Evolutionary conservation across 371 early-diverging fungal species (phyloP), one percentile per base, ranked within the genome.

Genomic region (Zancudomyces culisetae): DNA sequence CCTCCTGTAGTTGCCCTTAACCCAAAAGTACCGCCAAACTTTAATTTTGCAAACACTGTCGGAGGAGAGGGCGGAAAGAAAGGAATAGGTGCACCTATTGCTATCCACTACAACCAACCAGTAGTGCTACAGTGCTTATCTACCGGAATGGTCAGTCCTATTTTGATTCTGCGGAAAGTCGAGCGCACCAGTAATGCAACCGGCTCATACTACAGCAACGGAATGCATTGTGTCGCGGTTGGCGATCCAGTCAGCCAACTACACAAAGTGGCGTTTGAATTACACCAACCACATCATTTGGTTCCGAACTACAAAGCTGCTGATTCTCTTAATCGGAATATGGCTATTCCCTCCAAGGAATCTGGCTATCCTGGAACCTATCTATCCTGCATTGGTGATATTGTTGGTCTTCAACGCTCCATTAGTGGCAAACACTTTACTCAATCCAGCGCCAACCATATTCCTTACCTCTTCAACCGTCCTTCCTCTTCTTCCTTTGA

Each of bases 211-310:
- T 57, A 64, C 26, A 52, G 57, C 22, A 48, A 57, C 49, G 66
- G 64, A 42, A 35, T 49, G 23, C 55, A 50, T 45, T 69, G 73
- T 53, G 74, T 73, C 51, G 71, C 64, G 8, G 53, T 66, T n/a
- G 81, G 80, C 20, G 81, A 80, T 55, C 86, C 90, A 2, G 83
- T 92, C 0, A 85, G 85, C 12, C 90, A 89, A 61, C 69, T 92
- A 24, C 90, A 92, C 71, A 89, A 89, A 66, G 78, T 90, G 1
- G 85, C 87, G 0, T 85, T 92, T 59, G 82, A 90, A 64, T 74
- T 86, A 41, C 70, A 72, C 12, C 73, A 75, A n/a, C 43, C 26
- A 6, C 35, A 24, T 18, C 43, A 51, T 35, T 35, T 35, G 6
- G 35, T 15, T 15, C 35, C 35, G 35, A 15, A 15, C 6, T 35